A percentile compares a stretch with the other conserved stretches of the same genome.
Conservation (phyloP, 2,329 filamentous ascomycete species). For the Fusarium mangiferae region DNA sequence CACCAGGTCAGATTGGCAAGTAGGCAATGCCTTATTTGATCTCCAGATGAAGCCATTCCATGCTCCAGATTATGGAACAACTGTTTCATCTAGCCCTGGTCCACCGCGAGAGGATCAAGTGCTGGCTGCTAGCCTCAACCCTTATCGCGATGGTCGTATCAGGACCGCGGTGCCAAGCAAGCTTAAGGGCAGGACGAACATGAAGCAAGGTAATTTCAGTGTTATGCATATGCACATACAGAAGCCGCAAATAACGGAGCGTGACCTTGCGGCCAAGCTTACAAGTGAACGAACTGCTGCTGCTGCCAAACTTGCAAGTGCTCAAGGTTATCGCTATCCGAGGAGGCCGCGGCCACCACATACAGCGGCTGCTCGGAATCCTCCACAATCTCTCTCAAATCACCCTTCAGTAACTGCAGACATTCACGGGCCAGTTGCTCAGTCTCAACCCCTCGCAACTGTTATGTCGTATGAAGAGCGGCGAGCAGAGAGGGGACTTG, state of each 20-base stretch:
- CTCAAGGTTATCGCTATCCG: slow-evolving; percentile 63
- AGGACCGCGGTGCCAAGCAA: slow-evolving; percentile 71
- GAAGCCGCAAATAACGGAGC: slow-evolving; percentile 57
- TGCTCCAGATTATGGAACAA: neutral
- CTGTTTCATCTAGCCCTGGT: neutral
- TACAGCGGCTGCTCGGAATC: slow-evolving; percentile 8
- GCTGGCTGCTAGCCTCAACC: slow-evolving; percentile 29
- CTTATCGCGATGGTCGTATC: slow-evolving; percentile 47
- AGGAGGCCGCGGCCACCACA: slow-evolving; percentile 55
- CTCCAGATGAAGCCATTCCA: slow-evolving; percentile 12
- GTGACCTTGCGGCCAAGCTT: slow-evolving; percentile 67
- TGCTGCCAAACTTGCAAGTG: slow-evolving; percentile 66
- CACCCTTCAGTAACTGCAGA: neutral
- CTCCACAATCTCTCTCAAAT: slow-evolving; percentile 1
- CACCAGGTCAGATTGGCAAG: neutral
- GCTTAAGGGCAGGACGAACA: slow-evolving; percentile 67
- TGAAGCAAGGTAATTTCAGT: slow-evolving; percentile 68
- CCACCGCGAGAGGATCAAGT: neutral
- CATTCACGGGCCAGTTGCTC: neutral
- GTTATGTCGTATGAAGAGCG: neutral
- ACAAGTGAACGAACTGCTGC: slow-evolving; percentile 70
- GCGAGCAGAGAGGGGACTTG: neutral
- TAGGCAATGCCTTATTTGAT: slow-evolving; percentile 24
- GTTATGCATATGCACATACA: slow-evolving; percentile 70
- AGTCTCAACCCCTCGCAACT: slow-evolving; percentile 1